Evolutionary conservation across 1,284 basidiomycete species (phyloP), one percentile per base, ranked within the genome.

Genomic region (Sphaerobolus stellatus): DNA sequence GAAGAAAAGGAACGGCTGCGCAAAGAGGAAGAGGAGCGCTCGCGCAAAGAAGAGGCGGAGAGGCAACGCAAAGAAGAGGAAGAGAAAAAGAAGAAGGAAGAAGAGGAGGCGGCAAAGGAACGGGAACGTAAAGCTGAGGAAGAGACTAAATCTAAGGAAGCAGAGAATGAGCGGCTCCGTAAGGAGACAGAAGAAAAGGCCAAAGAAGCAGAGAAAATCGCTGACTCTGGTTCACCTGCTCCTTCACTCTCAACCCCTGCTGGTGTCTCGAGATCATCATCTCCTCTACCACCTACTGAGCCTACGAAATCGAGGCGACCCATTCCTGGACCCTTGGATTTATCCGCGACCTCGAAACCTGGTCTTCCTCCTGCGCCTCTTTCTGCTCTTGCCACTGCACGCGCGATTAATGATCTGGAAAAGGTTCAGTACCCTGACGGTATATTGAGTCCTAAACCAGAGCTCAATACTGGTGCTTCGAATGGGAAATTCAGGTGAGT

Each of bases 401-500:
- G 84, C 44, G 79, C 83, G 56, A 97, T 99, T 61, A 87, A 93
- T 56, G 88, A 96, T 70, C 79, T 99, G 50, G 79, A 76, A 40
- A 76, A 81, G 53, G 81, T 98, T 46, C 73, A 80, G 22, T 99
- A 99, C 67, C 95, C 95, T 4, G 84, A 85, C 56, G 84, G 89
- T 44, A 82, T 95, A 68, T 80, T 81, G 69, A 92, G 94, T 59
- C 96, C 95, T 3, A 83, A 82, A 62, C 73, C 88, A 7, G 91
- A 93, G 64, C 86, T 98, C 63, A 98, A 98, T 71, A 77, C 82
- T 56, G 83, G 88, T 57, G 88, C 88, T 16, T 88, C 89, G 65
- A 81, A 85, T 57, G 94, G 95, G 64, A 96, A 94, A 73, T 98
- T 94, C 80, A 87, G 86, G 89, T 89, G 68, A 57, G 66, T 36